phyloP scores from a whole-genome alignment of 768 basidiomycete species.

The Leccinum longicurvipes region DNA sequence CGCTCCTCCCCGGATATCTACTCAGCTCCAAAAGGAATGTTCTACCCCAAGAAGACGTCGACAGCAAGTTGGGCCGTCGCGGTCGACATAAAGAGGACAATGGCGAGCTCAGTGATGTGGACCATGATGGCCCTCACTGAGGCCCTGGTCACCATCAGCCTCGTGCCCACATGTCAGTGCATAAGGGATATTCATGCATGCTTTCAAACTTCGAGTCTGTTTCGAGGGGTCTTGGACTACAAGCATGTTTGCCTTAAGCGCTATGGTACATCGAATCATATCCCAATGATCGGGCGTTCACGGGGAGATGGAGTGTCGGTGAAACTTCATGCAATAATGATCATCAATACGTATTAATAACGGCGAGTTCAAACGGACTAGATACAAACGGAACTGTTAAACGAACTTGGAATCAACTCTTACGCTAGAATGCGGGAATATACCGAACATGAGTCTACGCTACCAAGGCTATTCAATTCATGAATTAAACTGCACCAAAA shows the following conservation, averaged over 20 bases:
- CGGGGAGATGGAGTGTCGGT: no score
- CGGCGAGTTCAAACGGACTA: background rate
- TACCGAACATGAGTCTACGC: constrained; percentile 4
- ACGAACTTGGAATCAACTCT: background rate
- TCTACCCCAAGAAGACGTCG: no score
- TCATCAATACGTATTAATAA: background rate
- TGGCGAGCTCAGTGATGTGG: background rate
- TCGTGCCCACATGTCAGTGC: background rate
- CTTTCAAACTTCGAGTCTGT: background rate
- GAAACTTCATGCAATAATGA: no score
- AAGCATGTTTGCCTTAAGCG: background rate
- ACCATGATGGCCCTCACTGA: background rate
- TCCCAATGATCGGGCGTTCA: no score
- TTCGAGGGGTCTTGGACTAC: background rate
- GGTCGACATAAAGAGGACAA: background rate
- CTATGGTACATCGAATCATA: no score
- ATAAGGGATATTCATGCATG: background rate
- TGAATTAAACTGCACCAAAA: constrained; percentile 12
- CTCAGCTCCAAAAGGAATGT: no score
- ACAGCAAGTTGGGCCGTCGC: no score
- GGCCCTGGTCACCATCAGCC: no score
- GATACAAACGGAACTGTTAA: background rate
- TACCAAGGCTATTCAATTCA: constrained; percentile 8
- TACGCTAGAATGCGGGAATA: background rate
- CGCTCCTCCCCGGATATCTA: no score